These are phyloP conservation scores for Penicillium roqueforti DNA, from an alignment of 495 filamentous ascomycete species.

Conservation along the genomic window DNA sequence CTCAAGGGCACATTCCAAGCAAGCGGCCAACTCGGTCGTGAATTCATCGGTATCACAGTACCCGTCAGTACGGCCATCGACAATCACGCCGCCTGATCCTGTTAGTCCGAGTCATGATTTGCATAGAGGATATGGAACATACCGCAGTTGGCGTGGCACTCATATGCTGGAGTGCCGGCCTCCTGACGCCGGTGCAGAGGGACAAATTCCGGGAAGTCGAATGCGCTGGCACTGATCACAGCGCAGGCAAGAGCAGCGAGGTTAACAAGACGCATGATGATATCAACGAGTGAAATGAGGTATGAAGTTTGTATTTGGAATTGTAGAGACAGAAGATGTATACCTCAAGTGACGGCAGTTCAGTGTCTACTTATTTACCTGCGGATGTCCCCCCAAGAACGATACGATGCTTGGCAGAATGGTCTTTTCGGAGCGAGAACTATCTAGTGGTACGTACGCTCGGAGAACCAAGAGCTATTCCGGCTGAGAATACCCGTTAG, in stretches of 20 bases:
- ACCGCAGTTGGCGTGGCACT: slow-evolving; percentile 51
- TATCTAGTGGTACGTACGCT: not conserved
- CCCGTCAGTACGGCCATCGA: slow-evolving; percentile 26
- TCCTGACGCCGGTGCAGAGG: slow-evolving; percentile 4
- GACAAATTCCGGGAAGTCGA: not conserved
- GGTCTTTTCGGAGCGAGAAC: not conserved
- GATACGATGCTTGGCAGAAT: not conserved
- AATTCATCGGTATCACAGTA: slow-evolving; percentile 42
- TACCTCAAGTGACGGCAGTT: not conserved
- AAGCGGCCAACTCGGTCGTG: slow-evolving; percentile 35
- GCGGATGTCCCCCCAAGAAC: not conserved
- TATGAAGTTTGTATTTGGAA: not conserved
- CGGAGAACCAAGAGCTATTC: not conserved
- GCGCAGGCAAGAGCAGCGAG: not conserved
- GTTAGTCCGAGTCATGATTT: not conserved
- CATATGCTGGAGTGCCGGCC: slow-evolving; percentile 42
- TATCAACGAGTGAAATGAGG: not conserved
- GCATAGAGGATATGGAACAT: slow-evolving; percentile 5
- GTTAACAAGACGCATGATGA: slow-evolving; percentile 10
- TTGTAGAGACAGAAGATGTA: not conserved
- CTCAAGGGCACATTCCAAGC: slow-evolving; percentile 43
- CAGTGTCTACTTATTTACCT: not conserved
- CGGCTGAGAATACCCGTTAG: not conserved
- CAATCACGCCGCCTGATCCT: slow-evolving; percentile 38
- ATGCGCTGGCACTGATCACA: not conserved